Percentiles rank a stretch among this genome's conserved stretches.
Evolutionary conservation across 179 eudicot species (phyloP).

Genomic region (Spinacia oleracea): DNA sequence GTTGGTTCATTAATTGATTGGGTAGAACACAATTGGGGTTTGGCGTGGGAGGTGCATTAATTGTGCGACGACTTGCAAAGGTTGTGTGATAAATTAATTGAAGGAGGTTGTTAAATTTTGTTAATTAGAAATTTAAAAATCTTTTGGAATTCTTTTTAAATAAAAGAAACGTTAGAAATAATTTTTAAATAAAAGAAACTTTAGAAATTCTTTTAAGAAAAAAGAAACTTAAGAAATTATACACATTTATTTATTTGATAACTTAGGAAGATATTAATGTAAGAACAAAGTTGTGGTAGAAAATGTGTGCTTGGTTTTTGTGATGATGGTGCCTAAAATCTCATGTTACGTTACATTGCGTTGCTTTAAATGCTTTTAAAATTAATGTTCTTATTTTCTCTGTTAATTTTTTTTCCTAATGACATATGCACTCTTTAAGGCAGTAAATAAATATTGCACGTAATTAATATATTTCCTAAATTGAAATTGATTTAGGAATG

Average conservation of each 20-base stretch:
- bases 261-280: not conserved
- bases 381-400: not conserved
- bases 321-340: not conserved
- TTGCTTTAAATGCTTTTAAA: not conserved
- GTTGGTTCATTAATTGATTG: no score
- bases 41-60: slow-evolving; percentile 22
- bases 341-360: not conserved
- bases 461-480: no score
- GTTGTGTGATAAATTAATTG: slow-evolving; percentile 17
- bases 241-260: not conserved
- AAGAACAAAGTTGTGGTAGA: not conserved
- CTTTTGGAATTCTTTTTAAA: no score
- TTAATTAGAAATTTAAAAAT: not conserved
- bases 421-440: no score
- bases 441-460: no score
- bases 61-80: not conserved
- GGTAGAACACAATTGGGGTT: not conserved
- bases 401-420: no score
- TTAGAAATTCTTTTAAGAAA: no score
- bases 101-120: not conserved
- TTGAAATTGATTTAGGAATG: no score
- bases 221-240: no score
- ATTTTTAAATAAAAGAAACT: no score
- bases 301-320: not conserved
- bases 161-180: no score